A percentile compares a stretch with the other conserved stretches of the same genome.
Evolutionary conservation across 345 rosid species (phyloP).

Genomic region (Aethionema arabicum): DNA sequence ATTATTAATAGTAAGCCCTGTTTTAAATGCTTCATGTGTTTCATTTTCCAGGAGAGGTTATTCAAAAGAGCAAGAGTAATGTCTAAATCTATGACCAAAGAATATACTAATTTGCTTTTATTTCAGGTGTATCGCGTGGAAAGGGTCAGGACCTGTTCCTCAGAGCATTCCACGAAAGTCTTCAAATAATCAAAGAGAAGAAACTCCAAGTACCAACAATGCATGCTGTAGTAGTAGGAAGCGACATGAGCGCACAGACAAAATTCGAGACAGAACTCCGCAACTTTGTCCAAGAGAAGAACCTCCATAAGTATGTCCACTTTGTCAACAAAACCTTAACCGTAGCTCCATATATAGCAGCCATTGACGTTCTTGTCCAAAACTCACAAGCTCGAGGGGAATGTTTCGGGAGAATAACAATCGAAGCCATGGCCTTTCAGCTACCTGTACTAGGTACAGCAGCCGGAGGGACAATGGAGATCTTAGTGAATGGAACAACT

Average conservation of each 20-base stretch:
- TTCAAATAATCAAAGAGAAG: constrained; percentile 57
- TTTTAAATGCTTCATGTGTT: background rate
- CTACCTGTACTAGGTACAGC: constrained; percentile 89
- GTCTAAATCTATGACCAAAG: too few relatives aligned
- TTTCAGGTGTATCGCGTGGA: constrained; percentile 85
- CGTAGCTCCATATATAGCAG: constrained; percentile 78
- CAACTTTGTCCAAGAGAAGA: constrained; percentile 55
- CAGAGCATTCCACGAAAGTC: constrained; percentile 62
- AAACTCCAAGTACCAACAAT: constrained; percentile 59
- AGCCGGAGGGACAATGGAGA: constrained; percentile 91
- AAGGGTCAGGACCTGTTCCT: constrained; percentile 89
- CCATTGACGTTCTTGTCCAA: constrained; percentile 81
- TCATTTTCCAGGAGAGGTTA: background rate
- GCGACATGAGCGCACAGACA: constrained; percentile 78
- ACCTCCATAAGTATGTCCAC: constrained; percentile 61
- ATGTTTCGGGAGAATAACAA: constrained; percentile 91
- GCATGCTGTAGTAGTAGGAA: constrained; percentile 87
- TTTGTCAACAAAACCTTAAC: constrained; percentile 78
- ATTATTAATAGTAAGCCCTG: constrained; percentile 69
- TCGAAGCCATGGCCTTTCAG: constrained; percentile 94
- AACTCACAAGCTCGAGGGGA: constrained; percentile 93
- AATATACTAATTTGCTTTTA: constrained; percentile 11
- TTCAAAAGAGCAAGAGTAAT: background rate
- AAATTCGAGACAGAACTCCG: constrained; percentile 84
- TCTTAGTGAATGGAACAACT: constrained; percentile 69